A percentile compares a stretch with the other conserved stretches of the same genome.
Evolutionary conservation across 345 rosid genomes (phyloP).

Genomic region (Eucalyptus pumila): DNA sequence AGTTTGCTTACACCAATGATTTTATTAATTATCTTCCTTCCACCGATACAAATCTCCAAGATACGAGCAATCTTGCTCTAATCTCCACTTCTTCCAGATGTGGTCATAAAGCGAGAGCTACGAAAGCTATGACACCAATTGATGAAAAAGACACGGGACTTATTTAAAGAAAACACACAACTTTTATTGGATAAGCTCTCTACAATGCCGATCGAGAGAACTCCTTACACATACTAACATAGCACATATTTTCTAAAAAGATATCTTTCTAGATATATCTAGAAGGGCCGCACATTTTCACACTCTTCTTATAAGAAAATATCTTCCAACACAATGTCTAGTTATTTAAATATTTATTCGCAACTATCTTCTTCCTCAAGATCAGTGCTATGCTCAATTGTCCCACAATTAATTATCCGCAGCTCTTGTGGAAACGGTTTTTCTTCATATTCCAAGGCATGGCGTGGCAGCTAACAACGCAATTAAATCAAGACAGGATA

Average conservation of each 20-base stretch:
- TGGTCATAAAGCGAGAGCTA: neutral
- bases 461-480: neutral
- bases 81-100: neutral
- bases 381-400: neutral
- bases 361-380: neutral
- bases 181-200: neutral
- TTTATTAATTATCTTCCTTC: neutral
- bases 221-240: neutral
- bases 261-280: too few relatives aligned
- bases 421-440: neutral
- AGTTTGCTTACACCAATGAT: neutral
- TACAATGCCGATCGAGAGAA: neutral
- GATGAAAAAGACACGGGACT: too few relatives aligned
- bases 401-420: neutral
- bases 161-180: neutral
- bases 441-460: neutral
- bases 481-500: neutral
- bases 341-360: neutral
- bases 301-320: neutral
- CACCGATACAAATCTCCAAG: neutral
- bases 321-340: neutral
- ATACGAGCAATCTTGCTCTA: slow-evolving; percentile 11
- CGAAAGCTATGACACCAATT: neutral
- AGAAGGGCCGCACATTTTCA: too few relatives aligned
- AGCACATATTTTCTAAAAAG: neutral